phyloP scores from a whole-genome alignment of 352 stramenopile species.

The Phytophthora melonis region DNA sequence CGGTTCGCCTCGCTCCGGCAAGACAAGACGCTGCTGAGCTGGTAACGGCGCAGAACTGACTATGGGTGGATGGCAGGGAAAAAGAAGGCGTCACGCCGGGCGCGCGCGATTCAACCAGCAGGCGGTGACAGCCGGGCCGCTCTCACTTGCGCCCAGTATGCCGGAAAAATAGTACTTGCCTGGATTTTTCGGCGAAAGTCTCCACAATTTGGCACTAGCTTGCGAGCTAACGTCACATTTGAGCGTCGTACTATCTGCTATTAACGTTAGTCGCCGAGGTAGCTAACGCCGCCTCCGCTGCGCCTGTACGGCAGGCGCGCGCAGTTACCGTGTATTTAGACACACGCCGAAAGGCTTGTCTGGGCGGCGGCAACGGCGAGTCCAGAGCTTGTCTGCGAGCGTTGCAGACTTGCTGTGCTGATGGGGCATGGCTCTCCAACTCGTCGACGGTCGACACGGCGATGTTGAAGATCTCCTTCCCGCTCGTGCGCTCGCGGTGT shows the following conservation, averaged over 20 bases:
- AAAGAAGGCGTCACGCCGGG: constrained; percentile 19
- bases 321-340: background rate
- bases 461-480: background rate
- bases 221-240: constrained; percentile 8
- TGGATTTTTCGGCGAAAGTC: constrained; percentile 27
- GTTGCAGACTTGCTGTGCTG: background rate
- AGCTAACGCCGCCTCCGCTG: background rate
- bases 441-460: constrained; percentile 1
- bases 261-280: background rate
- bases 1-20: constrained; percentile 14
- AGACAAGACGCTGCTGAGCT: background rate
- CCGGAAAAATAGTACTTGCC: constrained; percentile 12
- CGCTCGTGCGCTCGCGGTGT: constrained; percentile 10
- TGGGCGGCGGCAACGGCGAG: background rate
- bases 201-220: constrained; percentile 14
- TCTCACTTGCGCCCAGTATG: constrained; percentile 23
- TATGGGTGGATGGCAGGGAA: constrained; percentile 21
- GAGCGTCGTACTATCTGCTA: background rate
- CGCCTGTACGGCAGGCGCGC: background rate
- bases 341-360: background rate
- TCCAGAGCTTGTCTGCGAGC: background rate
- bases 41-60: constrained; percentile 18
- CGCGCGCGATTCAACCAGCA: constrained; percentile 26
- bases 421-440: background rate
- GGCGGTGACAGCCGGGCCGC: background rate